These are phyloP conservation scores for Xylaria curta DNA, from an alignment of 495 filamentous ascomycete species.

Conservation along the genomic window DNA sequence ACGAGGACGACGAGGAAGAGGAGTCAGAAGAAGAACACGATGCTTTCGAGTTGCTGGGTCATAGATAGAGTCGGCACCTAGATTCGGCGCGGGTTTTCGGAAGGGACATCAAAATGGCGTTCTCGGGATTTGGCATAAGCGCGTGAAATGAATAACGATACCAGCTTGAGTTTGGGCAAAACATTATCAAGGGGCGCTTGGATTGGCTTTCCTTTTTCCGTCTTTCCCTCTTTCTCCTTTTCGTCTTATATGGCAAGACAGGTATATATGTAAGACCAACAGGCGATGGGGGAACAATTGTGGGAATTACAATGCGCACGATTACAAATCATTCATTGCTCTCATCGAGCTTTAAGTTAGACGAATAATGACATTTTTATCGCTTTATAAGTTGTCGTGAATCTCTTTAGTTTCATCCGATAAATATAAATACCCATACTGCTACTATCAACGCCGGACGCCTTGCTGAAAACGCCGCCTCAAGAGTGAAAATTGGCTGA, in stretches of 20 bases:
- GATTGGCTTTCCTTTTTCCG: neutral
- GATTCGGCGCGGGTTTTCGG: conserved; percentile 26
- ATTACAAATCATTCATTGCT: neutral
- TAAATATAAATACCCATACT: neutral
- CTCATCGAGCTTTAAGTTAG: neutral
- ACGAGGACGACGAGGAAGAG: conserved; percentile 58
- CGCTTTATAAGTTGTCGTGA: neutral
- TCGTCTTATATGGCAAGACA: conserved; percentile 3
- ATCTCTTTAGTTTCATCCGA: neutral
- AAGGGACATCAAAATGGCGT: conserved; percentile 18
- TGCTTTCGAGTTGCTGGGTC: conserved; percentile 73
- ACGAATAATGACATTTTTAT: neutral
- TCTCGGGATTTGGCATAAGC: conserved; percentile 32
- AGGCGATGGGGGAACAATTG: neutral
- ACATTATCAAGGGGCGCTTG: conserved; percentile 8
- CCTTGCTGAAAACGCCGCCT: conserved; percentile 13
- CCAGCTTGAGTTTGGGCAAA: conserved; percentile 10
- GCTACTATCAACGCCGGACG: neutral
- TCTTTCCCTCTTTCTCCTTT: neutral
- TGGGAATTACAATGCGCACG: neutral
- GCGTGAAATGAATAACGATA: conserved; percentile 23
- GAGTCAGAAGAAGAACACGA: conserved; percentile 63
- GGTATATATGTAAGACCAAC: neutral
- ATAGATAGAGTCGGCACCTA: conserved; percentile 55
- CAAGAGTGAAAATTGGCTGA: neutral